Conservation (phyloP, 2,329 filamentous ascomycete species). For the Sporothrix protearum region DNA sequence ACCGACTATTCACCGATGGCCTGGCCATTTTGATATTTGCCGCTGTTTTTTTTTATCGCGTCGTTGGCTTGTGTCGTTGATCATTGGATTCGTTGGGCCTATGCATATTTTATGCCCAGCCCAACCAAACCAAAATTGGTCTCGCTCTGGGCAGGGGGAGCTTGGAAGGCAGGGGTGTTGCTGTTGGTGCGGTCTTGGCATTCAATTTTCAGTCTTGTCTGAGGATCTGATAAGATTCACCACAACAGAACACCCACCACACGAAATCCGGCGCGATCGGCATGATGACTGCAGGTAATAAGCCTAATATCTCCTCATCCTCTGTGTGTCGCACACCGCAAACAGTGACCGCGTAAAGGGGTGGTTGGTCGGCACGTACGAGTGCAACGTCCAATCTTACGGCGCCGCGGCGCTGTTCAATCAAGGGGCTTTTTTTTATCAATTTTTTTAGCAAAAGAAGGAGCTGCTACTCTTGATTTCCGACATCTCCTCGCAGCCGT, state of each 20-base stretch:
- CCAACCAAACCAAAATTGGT: neutral
- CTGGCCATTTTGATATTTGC: neutral
- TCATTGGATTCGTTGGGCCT: slow-evolving; percentile 4
- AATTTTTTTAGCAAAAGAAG: neutral
- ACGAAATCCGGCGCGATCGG: slow-evolving; percentile 8
- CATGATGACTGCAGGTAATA: neutral
- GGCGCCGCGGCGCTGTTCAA: neutral
- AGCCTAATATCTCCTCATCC: neutral
- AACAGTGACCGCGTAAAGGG: neutral
- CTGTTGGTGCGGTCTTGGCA: neutral
- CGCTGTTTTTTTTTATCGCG: neutral
- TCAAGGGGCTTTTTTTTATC: neutral
- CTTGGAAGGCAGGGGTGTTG: neutral
- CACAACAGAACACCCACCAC: neutral
- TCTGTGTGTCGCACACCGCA: slow-evolving; percentile 3
- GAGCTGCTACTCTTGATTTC: neutral
- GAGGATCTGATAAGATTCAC: slow-evolving; percentile 20
- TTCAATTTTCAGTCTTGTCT: neutral
- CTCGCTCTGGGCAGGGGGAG: neutral
- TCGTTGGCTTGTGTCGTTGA: neutral
- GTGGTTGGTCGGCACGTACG: neutral
- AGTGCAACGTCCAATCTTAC: neutral
- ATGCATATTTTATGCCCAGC: neutral
- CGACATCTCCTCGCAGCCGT: slow-evolving; percentile 4
- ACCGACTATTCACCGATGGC: neutral